These are phyloP conservation scores for Ogataea methanolica DNA, from an alignment of 805 yeast genomes.

Conservation along the genomic window DNA sequence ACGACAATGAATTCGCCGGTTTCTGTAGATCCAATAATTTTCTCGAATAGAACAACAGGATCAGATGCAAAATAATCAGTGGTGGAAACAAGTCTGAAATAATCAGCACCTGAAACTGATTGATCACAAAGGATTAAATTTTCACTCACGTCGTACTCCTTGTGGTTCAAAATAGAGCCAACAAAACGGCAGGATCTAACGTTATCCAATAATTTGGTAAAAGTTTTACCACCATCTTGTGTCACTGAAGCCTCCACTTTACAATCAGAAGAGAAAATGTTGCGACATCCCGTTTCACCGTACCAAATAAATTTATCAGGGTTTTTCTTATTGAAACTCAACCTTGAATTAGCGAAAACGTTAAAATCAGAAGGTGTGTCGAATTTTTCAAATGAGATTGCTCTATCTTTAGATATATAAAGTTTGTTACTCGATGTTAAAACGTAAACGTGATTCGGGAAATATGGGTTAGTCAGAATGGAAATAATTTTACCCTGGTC, in stretches of 20 bases:
- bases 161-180: conserved; percentile 43
- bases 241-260: conserved; percentile 56
- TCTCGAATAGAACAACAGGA: conserved; percentile 41
- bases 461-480: conserved; percentile 58
- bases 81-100: conserved; percentile 37
- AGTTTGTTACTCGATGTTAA: conserved; percentile 46
- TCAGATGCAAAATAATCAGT: conserved; percentile 45
- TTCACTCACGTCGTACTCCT: conserved; percentile 28
- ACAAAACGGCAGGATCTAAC: conserved; percentile 64
- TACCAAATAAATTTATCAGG: conserved; percentile 61
- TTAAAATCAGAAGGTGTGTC: conserved; percentile 49
- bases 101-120: conserved; percentile 24
- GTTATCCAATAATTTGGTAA: conserved; percentile 47
- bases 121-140: conserved; percentile 65
- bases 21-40: conserved; percentile 69
- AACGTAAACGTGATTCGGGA: conserved; percentile 52
- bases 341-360: conserved; percentile 31
- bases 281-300: conserved; percentile 57
- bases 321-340: conserved; percentile 61
- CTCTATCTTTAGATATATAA: conserved; percentile 66
- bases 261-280: conserved; percentile 43
- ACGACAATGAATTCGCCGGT: conserved; percentile 70
- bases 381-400: conserved; percentile 43
- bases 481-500: conserved; percentile 40
- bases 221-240: conserved; percentile 61